Percentiles rank a stretch among this genome's conserved stretches.
phyloP scores from a whole-genome alignment of 192 early-diverging fungal species.

The Spinellus fusiger region DNA sequence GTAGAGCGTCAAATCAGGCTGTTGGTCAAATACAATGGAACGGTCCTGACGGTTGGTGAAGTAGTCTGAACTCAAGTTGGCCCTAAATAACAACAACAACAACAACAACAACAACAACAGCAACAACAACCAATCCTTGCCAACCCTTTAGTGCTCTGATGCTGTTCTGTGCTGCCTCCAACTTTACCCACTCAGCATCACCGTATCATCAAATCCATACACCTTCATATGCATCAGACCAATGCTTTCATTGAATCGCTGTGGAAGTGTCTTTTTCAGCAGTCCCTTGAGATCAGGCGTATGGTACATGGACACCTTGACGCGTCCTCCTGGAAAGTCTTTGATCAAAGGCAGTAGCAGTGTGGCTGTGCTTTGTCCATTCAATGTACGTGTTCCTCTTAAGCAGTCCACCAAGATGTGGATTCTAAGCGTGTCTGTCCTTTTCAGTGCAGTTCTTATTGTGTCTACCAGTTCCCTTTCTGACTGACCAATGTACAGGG shows the following conservation, averaged over 20 bases:
- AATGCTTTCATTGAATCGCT: conserved; percentile 87
- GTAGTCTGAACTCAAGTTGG: conserved; percentile 91
- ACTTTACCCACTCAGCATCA: conserved; percentile 73
- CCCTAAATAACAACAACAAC: conserved; percentile 47
- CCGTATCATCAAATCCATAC: conserved; percentile 82
- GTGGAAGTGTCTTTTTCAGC: conserved; percentile 68
- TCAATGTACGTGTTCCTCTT: conserved; percentile 67
- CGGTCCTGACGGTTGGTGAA: conserved; percentile 95
- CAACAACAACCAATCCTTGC: background rate
- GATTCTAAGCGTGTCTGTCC: conserved; percentile 49
- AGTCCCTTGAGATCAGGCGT: conserved; percentile 74
- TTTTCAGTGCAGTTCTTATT: conserved; percentile 51
- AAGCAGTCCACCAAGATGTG: conserved; percentile 85
- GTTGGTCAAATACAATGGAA: conserved; percentile 67
- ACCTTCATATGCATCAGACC: conserved; percentile 94
- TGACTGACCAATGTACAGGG: conserved; percentile 82
- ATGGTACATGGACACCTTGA: conserved; percentile 77
- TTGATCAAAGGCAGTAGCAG: conserved; percentile 57
- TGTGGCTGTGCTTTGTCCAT: conserved; percentile 57
- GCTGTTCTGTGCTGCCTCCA: background rate
- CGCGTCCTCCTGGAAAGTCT: conserved; percentile 53
- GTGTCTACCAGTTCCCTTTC: conserved; percentile 71
- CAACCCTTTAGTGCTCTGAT: background rate
- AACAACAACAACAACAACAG: background rate
- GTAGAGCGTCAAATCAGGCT: conserved; percentile 55